A percentile compares a stretch with the other conserved stretches of the same genome.
Evolutionary conservation across 768 basidiomycete genomes (phyloP).

Genomic region (Tulasnella sp.): DNA sequence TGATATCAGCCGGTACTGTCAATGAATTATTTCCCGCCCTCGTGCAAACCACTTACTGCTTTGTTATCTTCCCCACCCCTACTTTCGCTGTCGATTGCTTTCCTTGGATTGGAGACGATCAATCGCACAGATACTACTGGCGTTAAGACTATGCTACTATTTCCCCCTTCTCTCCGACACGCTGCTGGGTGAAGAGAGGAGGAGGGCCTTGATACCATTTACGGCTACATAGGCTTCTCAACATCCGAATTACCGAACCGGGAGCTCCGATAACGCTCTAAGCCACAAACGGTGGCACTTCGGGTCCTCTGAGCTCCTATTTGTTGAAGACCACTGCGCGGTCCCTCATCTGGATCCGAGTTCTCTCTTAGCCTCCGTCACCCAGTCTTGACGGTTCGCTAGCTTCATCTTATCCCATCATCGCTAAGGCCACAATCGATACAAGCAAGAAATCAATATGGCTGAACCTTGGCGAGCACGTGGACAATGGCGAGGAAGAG

Average conservation of each 20-base stretch:
- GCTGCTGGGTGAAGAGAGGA: no score
- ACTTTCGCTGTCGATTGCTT: no score
- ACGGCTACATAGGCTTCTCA: no score
- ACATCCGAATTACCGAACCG: no score
- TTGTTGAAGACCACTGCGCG: not conserved
- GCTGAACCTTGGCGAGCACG: not conserved
- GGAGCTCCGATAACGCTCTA: not conserved
- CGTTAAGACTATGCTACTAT: no score
- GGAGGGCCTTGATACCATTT: no score
- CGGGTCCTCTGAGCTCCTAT: not conserved
- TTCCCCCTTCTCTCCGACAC: no score
- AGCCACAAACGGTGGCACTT: not conserved
- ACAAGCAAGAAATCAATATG: not conserved
- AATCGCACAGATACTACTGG: no score
- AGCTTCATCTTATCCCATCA: not conserved
- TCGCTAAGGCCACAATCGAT: not conserved
- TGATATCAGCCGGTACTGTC: not conserved
- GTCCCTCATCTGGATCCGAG: not conserved
- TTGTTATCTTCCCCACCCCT: no score
- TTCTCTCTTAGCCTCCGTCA: not conserved
- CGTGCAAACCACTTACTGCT: no score
- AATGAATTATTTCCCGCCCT: no score
- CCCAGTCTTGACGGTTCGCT: not conserved
- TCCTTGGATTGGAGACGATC: no score
- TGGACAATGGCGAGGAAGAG: not conserved